Base-by-base conservation (phyloP, 2,329 filamentous ascomycete genomes). In the Ilyonectria mors-panacis region DNA sequence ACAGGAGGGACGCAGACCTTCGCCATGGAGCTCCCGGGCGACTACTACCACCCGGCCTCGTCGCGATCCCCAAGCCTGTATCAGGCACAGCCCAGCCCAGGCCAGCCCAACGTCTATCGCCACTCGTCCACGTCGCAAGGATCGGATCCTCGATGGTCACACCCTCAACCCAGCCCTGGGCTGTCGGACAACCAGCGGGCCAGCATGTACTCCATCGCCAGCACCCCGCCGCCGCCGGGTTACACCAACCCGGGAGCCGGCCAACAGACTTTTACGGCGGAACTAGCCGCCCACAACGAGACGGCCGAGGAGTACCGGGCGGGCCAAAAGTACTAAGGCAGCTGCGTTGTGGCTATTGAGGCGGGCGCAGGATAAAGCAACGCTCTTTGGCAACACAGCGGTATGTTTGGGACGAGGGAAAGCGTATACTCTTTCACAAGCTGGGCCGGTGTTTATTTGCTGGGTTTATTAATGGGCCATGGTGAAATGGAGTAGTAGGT, bases 271-370 rank as follows among this genome's bases (percentile, higher is more conserved):
- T 85, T 83, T 62, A 71, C 83, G 0, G 78, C 80, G 0, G 85
- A 86, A 62, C 67, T 88, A 28, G 65, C 84, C 3, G 82, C 86
- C 2, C 86, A 88, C 65, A 75, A 74, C 9, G 86, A 88, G 78
- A 84, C 82, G 2, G 73, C 67, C 0, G 85, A 86, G 70, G 85
- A 87, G 75, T 75, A 86, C 68, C 67, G 65, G 30, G 33, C 23
- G 17, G 61, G 64, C 13, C 63, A 53, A 30, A 66, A 66, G 30
- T 62, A 66, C 30, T 66, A 10, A 65, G 12, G 17, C n/a, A 23
- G 9, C 30, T 54, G 19, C 4, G 26, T 19, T 37, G 21, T 15
- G 13, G 44, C 10, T 48, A 10, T 37, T 28, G 30, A 35, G 9
- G 12, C 35, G 35, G 10, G 35, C 19, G 19, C n/a, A 7, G 17